Conservation (phyloP, 2,329 filamentous ascomycete species). For the Penicillium sp. region DNA sequence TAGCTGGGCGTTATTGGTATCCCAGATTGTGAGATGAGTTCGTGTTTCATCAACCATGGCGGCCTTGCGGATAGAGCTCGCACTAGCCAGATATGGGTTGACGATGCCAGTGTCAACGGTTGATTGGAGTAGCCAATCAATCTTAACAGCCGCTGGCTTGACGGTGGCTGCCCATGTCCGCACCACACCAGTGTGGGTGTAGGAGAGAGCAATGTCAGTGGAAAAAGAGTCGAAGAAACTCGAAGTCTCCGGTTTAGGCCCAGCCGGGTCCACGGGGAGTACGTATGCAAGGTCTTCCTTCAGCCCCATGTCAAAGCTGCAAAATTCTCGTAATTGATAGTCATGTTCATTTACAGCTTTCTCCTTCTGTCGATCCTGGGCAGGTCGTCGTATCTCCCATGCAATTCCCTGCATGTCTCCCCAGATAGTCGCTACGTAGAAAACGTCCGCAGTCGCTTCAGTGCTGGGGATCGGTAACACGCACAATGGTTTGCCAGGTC, state of each 20-base stretch:
- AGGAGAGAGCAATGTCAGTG: constrained; percentile 79
- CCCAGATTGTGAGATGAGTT: constrained; percentile 84
- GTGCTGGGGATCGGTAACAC: constrained; percentile 66
- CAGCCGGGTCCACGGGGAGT: constrained; percentile 81
- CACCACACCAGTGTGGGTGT: constrained; percentile 68
- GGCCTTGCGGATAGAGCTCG: constrained; percentile 80
- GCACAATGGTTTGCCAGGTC: constrained; percentile 71
- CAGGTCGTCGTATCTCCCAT: constrained; percentile 69
- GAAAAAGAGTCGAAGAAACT: constrained; percentile 84
- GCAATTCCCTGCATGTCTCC: constrained; percentile 74
- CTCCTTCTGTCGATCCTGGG: constrained; percentile 26
- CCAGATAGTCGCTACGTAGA: constrained; percentile 76
- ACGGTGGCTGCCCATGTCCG: constrained; percentile 83
- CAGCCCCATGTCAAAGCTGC: constrained; percentile 62
- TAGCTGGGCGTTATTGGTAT: constrained; percentile 73
- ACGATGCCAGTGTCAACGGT: constrained; percentile 72
- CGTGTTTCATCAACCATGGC: constrained; percentile 72
- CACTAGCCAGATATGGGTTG: constrained; percentile 73
- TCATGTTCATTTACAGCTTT: constrained; percentile 34
- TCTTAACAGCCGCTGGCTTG: constrained; percentile 53
- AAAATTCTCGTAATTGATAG: constrained; percentile 61
- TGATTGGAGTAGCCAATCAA: constrained; percentile 81
- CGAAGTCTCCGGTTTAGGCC: constrained; percentile 64
- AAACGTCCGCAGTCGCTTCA: constrained; percentile 54
- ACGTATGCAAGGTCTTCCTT: constrained; percentile 56